phyloP scores from a whole-genome alignment of 495 filamentous ascomycete genomes.

The Aspergillus carlsbadensis region DNA sequence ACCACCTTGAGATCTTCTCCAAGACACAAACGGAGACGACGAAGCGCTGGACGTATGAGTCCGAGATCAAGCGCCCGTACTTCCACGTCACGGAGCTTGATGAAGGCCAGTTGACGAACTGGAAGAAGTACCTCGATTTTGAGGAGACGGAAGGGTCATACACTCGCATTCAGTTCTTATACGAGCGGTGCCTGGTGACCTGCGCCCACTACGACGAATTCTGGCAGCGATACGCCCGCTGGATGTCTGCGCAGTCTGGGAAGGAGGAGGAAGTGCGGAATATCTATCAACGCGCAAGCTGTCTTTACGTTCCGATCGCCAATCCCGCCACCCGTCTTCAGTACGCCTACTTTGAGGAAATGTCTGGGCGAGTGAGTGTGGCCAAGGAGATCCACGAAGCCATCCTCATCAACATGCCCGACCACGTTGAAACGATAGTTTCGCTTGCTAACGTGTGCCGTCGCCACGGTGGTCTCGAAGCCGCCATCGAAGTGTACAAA shows the following conservation, averaged over 20 bases:
- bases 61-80: constrained; percentile 93
- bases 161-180: constrained; percentile 73
- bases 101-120: constrained; percentile 82
- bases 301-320: constrained; percentile 80
- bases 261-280: constrained; percentile 92
- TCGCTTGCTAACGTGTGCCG: constrained; percentile 87
- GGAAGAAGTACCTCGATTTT: constrained; percentile 95
- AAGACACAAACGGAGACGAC: constrained; percentile 84
- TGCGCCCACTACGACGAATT: constrained; percentile 96
- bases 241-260: constrained; percentile 80
- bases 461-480: constrained; percentile 79
- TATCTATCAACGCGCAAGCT: constrained; percentile 87
- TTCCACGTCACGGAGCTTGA: constrained; percentile 96
- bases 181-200: constrained; percentile 90
- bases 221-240: constrained; percentile 95
- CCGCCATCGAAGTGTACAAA: constrained; percentile 84
- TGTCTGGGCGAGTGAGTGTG: constrained; percentile 68
- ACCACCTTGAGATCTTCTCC: constrained; percentile 78
- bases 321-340: constrained; percentile 78
- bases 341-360: constrained; percentile 94
- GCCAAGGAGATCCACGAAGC: constrained; percentile 81
- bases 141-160: constrained; percentile 86
- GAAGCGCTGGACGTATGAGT: constrained; percentile 93
- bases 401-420: constrained; percentile 67
- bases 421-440: constrained; percentile 82